These are phyloP conservation scores for Kuraishia borneana DNA, from an alignment of 805 yeast species.

Conservation along the genomic window DNA sequence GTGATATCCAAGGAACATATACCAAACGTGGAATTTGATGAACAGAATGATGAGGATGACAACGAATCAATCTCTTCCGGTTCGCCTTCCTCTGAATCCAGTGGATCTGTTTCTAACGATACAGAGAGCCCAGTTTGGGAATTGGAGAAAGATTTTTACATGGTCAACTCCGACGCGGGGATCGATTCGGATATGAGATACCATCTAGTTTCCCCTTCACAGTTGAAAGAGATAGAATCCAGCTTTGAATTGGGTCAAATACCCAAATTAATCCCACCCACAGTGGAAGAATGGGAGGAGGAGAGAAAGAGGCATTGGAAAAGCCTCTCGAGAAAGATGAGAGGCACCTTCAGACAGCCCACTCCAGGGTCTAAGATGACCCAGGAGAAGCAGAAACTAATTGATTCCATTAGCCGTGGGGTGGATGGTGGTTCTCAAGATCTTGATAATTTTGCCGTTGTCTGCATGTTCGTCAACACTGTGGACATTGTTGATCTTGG, in stretches of 20 bases:
- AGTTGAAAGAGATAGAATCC: conserved; percentile 5
- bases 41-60: neutral
- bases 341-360: conserved; percentile 63
- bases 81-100: neutral
- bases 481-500: conserved; percentile 62
- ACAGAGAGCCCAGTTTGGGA: conserved; percentile 8
- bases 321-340: conserved; percentile 42
- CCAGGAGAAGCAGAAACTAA: conserved; percentile 37
- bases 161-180: conserved; percentile 3
- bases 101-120: neutral
- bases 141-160: conserved; percentile 8
- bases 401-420: conserved; percentile 70
- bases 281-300: conserved; percentile 50
- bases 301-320: conserved; percentile 62
- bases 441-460: conserved; percentile 54
- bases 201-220: conserved; percentile 11
- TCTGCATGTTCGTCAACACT: conserved; percentile 55
- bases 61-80: neutral
- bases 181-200: conserved; percentile 9
- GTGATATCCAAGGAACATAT: conserved; percentile 19
- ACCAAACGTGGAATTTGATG: conserved; percentile 8
- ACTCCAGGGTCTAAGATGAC: conserved; percentile 53
- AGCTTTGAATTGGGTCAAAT: neutral
- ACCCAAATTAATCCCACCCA: conserved; percentile 28
- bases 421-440: conserved; percentile 70